A percentile compares a stretch with the other conserved stretches of the same genome.
phyloP scores from a whole-genome alignment of 2,329 filamentous ascomycete genomes.

The Clathrospora elynae region DNA sequence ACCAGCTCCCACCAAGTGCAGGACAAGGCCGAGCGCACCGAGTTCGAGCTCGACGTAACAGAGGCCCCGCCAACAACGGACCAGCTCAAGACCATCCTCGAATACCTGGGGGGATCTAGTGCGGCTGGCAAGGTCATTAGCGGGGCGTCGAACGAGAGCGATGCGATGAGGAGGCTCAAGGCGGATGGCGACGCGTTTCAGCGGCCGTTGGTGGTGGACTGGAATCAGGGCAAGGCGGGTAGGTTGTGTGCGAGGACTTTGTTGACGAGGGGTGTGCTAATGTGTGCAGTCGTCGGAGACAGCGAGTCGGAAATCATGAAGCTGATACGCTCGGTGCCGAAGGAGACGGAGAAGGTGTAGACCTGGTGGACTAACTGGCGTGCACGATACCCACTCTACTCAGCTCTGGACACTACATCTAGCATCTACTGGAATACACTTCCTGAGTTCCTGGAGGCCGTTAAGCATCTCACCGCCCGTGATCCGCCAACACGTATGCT shows the following conservation, averaged over 20 bases:
- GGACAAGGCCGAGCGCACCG: conserved; percentile 62
- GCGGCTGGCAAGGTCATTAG: conserved; percentile 69
- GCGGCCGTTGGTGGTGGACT: conserved; percentile 87
- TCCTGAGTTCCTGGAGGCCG: not conserved
- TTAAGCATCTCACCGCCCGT: conserved; percentile 8
- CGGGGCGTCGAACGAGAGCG: conserved; percentile 73
- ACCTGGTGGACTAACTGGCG: conserved; percentile 3
- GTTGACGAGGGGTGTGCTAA: conserved; percentile 11
- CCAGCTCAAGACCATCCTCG: conserved; percentile 81
- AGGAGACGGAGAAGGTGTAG: conserved; percentile 42
- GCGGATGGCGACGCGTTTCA: conserved; percentile 71
- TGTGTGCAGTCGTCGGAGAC: conserved; percentile 65
- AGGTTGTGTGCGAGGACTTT: conserved; percentile 25
- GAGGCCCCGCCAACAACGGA: conserved; percentile 79
- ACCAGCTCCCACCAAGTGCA: conserved; percentile 69
- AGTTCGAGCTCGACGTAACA: conserved; percentile 87
- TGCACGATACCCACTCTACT: conserved; percentile 10
- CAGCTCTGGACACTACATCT: not conserved
- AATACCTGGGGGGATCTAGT: conserved; percentile 69
- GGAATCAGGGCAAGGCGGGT: conserved; percentile 85
- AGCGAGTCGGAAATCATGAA: conserved; percentile 89
- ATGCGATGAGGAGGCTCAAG: conserved; percentile 80
- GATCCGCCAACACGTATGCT: not conserved
- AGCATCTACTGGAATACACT: too few relatives aligned
- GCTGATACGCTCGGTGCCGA: conserved; percentile 67